Conservation (phyloP, 106 monocot species). For the Allium fistulosum region DNA sequence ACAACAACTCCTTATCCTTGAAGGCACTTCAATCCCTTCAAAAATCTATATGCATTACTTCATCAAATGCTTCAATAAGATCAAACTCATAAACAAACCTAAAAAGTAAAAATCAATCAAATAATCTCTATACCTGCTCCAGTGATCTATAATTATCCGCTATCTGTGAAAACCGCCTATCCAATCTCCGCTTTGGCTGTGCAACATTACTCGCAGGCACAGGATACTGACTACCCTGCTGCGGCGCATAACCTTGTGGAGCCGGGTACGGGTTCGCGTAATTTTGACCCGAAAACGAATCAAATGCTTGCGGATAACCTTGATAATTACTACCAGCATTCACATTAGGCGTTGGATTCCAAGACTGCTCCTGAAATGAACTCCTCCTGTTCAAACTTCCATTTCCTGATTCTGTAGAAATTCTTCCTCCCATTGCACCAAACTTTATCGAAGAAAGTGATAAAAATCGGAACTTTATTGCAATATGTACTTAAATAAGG, state of each 20-base stretch:
- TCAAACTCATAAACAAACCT: no score
- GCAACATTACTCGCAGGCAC: neutral
- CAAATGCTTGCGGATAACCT: neutral
- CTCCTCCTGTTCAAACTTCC: neutral
- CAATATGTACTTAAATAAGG: neutral
- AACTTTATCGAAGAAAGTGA: neutral
- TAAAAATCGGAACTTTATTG: no score
- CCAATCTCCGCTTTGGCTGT: conserved; percentile 21
- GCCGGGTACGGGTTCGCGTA: conserved; percentile 2
- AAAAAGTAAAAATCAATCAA: no score
- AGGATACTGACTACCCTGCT: neutral
- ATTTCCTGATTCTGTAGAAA: neutral
- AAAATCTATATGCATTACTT: no score
- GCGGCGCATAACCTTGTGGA: neutral
- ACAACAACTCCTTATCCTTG: no score
- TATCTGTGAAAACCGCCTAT: conserved; percentile 69
- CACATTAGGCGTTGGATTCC: neutral
- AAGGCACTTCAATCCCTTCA: no score
- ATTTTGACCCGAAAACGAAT: neutral
- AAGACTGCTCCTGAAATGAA: neutral
- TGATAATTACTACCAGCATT: conserved; percentile 3
- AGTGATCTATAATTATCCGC: conserved; percentile 67
- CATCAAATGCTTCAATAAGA: no score
- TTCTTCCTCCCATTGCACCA: conserved; percentile 2
- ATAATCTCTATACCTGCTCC: conserved; percentile 33